Evolutionary conservation across 352 stramenopile genomes (phyloP).

Genomic region (Phytophthora sp.): DNA sequence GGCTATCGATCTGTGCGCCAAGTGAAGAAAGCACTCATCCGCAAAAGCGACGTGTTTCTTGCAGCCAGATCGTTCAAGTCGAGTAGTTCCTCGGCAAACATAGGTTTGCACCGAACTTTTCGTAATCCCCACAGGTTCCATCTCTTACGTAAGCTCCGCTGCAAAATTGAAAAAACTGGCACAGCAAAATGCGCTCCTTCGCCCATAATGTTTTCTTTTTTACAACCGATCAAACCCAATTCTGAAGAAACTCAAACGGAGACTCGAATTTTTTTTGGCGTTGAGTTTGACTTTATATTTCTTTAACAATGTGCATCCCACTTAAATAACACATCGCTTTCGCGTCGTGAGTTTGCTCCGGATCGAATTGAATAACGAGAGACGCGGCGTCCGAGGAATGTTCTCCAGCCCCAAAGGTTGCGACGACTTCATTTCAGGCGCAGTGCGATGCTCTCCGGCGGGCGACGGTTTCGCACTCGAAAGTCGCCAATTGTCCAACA

Average conservation of each 20-base stretch:
- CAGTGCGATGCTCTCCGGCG: slow-evolving; percentile 9
- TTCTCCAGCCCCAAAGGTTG: slow-evolving; percentile 15
- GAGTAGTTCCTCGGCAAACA: no score
- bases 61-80: no score
- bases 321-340: slow-evolving; percentile 37
- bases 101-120: no score
- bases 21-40: no score
- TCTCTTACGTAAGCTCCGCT: no score
- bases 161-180: no score
- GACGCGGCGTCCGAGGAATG: slow-evolving; percentile 30
- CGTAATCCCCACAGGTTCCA: no score
- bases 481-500: slow-evolving; percentile 30
- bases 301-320: background rate
- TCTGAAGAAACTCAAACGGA: no score
- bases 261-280: slow-evolving; percentile 16
- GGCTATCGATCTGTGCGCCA: background rate
- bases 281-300: slow-evolving; percentile 13
- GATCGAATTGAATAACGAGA: slow-evolving; percentile 30
- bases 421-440: slow-evolving; percentile 2
- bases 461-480: slow-evolving; percentile 6
- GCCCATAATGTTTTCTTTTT: no score
- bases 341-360: slow-evolving; percentile 24
- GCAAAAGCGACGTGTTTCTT: background rate
- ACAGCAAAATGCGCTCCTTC: no score
- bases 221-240: no score